phyloP scores from a whole-genome alignment of 768 basidiomycete species.

The Goffeauzyma gilvescens region DNA sequence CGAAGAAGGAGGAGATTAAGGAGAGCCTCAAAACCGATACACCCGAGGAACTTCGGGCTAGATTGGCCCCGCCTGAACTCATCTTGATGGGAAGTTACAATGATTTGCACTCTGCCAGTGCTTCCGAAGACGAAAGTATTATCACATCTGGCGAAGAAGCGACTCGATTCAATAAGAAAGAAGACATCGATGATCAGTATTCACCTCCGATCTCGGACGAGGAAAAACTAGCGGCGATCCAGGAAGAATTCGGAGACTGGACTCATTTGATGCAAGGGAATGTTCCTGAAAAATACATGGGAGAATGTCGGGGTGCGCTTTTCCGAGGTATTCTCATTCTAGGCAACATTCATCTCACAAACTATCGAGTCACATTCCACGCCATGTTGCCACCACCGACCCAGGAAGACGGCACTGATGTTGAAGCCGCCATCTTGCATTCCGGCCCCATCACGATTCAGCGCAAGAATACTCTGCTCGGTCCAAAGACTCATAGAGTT shows the following conservation, averaged over 20 bases:
- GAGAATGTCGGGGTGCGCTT: slow-evolving; percentile 41
- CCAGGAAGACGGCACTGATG: slow-evolving; percentile 2
- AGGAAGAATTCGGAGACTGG: slow-evolving; percentile 43
- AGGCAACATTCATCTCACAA: slow-evolving; percentile 46
- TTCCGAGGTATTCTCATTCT: slow-evolving; percentile 40
- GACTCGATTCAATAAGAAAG: neutral
- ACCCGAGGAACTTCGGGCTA: neutral
- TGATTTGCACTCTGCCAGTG: neutral
- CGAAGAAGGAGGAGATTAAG: too few relatives aligned
- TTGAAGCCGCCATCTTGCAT: slow-evolving; percentile 35
- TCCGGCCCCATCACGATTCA: slow-evolving; percentile 40
- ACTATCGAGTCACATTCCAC: slow-evolving; percentile 48
- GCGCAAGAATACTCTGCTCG: slow-evolving; percentile 30
- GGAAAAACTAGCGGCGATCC: slow-evolving; percentile 39
- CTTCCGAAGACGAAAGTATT: slow-evolving; percentile 1
- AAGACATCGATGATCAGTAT: neutral
- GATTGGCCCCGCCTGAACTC: slow-evolving; percentile 1
- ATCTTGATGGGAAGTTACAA: too few relatives aligned
- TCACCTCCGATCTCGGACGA: neutral
- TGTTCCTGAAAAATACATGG: slow-evolving; percentile 38
- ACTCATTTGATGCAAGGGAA: slow-evolving; percentile 31
- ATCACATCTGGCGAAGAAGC: neutral
- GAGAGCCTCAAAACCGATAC: slow-evolving; percentile 1
- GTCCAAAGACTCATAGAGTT: slow-evolving; percentile 38
- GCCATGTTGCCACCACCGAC: slow-evolving; percentile 40